Evolutionary conservation across 352 stramenopile species (phyloP), one percentile per base, ranked within the genome.

Genomic region (Phytopythium helicoides): DNA sequence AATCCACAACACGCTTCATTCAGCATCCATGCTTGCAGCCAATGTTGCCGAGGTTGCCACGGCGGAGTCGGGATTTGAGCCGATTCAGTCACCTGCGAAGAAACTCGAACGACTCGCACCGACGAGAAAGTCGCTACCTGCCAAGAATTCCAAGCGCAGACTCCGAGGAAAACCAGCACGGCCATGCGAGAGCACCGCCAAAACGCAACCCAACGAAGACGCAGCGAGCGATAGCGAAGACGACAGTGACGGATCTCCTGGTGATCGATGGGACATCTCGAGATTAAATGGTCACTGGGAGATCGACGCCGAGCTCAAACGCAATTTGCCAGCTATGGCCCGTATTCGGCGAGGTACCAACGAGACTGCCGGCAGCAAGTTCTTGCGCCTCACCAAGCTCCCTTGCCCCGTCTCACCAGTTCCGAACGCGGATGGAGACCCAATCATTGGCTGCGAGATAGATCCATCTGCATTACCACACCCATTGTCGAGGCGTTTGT

Each of bases 251-350:
- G 33, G 9, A 7, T 21, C 26, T 3, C 7, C 9, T 16, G 47
- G 31, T 14, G 55, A 58, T 34, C 54, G 50, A 26, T 92, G 81
- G 81, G 75, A 89, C 31, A 89, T 92, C 57, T 83, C 70, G 25
- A 69, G 78, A 10, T 56, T 92, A 52, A 89, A 85, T 64, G 78
- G 80, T 36, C 74, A 73, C 55, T 92, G 81, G 81, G 76, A 79
- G 49, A 92, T 89, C 56, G 77, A 89, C 47, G 25, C 59, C 8
- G 78, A 89, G 16, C 62, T 89, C 28, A 59, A 60, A 19, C 73
- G 76, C 23, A 83, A 56, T 22, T 60, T 92, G 26, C 81, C 78
- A 8, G 70, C 66, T 11, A 75, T 92, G 15, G 81, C 73, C 12
- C 74, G 79, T 6, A 40, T 58, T 23, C 86, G 81, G 48, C 70